Evolutionary conservation across 2,329 filamentous ascomycete genomes (phyloP).

Genomic region (Alternaria postmessia): DNA sequence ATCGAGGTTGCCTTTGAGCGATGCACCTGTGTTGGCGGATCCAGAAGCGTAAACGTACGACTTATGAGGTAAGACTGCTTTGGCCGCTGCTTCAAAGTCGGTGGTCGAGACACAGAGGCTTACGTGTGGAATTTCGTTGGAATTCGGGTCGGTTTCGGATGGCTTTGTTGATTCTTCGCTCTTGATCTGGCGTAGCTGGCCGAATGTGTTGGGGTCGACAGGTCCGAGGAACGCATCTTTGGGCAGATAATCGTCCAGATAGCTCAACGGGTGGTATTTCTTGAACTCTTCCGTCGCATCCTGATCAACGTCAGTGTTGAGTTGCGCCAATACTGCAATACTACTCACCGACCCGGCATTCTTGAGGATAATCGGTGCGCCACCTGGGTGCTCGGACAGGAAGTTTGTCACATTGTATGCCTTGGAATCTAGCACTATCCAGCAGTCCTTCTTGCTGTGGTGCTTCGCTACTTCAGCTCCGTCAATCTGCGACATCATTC

Average conservation of each 20-base stretch:
- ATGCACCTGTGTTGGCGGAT: conserved; percentile 46
- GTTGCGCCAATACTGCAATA: neutral
- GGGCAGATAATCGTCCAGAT: conserved; percentile 42
- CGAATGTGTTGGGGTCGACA: conserved; percentile 46
- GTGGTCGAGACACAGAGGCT: conserved; percentile 41
- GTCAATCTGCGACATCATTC: conserved; percentile 36
- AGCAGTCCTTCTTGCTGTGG: conserved; percentile 54
- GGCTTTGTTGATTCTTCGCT: conserved; percentile 29
- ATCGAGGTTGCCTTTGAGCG: conserved; percentile 42
- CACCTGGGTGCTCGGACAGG: conserved; percentile 68
- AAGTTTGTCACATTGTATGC: conserved; percentile 74
- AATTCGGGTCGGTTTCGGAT: conserved; percentile 24
- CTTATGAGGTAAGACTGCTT: conserved; percentile 43
- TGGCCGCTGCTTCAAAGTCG: conserved; percentile 46
- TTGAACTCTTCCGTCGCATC: conserved; percentile 48
- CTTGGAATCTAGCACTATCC: conserved; percentile 73
- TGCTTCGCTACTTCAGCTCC: conserved; percentile 48
- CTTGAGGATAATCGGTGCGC: conserved; percentile 53
- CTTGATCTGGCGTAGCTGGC: conserved; percentile 33
- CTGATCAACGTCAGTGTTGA: conserved; percentile 23
- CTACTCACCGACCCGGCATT: conserved; percentile 55
- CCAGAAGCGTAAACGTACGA: conserved; percentile 46
- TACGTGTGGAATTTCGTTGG: conserved; percentile 40
- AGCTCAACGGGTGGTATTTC: conserved; percentile 45
- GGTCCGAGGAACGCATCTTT: conserved; percentile 36